Conservation (phyloP, 139 green algal genomes). For the Chlorella sp. region DNA sequence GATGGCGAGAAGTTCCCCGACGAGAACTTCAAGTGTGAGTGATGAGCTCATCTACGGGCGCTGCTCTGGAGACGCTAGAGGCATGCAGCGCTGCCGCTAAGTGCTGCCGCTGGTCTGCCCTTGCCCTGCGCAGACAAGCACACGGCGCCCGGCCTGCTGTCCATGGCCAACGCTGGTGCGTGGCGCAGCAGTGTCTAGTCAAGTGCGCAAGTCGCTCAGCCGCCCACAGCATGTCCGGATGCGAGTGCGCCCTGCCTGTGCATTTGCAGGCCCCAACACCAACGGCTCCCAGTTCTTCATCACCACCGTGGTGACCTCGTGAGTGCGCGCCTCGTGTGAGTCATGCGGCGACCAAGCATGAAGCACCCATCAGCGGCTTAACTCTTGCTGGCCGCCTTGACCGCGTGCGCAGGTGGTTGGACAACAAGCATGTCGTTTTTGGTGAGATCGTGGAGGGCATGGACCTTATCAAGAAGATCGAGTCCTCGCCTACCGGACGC, state of each 20-base stretch:
- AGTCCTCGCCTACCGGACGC: conserved; percentile 31
- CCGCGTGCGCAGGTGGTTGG: too few relatives aligned
- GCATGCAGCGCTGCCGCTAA: too few relatives aligned
- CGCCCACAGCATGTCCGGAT: background rate
- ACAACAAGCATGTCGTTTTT: conserved; percentile 31
- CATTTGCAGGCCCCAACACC: conserved; percentile 50
- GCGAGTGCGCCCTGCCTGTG: background rate
- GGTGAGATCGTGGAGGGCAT: conserved; percentile 64
- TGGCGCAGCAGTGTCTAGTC: too few relatives aligned
- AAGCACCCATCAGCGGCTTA: too few relatives aligned
- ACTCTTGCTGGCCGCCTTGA: too few relatives aligned
- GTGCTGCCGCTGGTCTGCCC: too few relatives aligned
- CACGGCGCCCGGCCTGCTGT: conserved; percentile 57
- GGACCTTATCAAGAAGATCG: conserved; percentile 56
- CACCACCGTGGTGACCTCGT: conserved; percentile 16
- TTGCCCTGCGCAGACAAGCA: conserved; percentile 55
- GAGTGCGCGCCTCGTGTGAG: too few relatives aligned
- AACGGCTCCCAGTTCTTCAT: conserved; percentile 48
- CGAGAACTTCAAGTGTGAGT: conserved; percentile 73
- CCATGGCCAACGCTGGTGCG: conserved; percentile 81
- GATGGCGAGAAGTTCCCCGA: conserved; percentile 68
- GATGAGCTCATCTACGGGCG: too few relatives aligned
- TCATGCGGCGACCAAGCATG: too few relatives aligned
- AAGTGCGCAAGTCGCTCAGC: too few relatives aligned
- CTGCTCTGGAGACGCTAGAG: too few relatives aligned